These are phyloP conservation scores for Sisymbrium altissimum DNA, from an alignment of 345 rosid species.

Conservation along the genomic window DNA sequence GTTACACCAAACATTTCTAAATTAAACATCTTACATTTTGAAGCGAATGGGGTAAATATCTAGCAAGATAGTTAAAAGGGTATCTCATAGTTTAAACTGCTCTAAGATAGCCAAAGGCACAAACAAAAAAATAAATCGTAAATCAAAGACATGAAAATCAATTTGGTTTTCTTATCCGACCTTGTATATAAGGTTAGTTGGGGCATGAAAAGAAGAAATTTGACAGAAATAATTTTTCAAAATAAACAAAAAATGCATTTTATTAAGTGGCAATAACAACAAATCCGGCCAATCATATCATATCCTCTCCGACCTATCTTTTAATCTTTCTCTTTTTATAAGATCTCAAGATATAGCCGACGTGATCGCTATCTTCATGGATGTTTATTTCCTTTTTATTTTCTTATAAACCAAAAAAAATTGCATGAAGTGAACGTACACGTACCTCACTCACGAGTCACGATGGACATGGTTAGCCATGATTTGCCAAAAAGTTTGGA, in stretches of 20 bases:
- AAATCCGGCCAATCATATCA: conserved; percentile 27
- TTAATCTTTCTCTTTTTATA: conserved; percentile 19
- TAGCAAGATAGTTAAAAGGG: no score
- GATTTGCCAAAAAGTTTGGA: conserved; percentile 33
- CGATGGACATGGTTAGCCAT: conserved; percentile 26
- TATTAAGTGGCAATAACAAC: conserved; percentile 20
- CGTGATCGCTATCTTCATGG: conserved; percentile 33
- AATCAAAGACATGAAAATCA: no score
- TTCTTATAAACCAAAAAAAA: background rate
- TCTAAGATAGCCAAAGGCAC: no score
- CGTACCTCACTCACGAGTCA: conserved; percentile 20
- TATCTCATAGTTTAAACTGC: no score
- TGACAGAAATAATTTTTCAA: background rate
- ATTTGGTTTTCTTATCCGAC: no score
- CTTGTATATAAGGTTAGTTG: no score
- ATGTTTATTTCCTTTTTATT: conserved; percentile 8
- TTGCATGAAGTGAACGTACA: conserved; percentile 22
- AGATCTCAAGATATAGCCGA: conserved; percentile 28
- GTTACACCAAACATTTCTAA: no score
- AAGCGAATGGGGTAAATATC: no score
- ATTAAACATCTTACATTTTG: no score
- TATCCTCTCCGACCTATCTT: conserved; percentile 27
- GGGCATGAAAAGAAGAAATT: conserved; percentile 9
- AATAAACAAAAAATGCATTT: background rate
- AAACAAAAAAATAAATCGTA: no score